These are phyloP conservation scores for Pleoardoris graminearum DNA, from an alignment of 2,329 filamentous ascomycete species.

Conservation along the genomic window DNA sequence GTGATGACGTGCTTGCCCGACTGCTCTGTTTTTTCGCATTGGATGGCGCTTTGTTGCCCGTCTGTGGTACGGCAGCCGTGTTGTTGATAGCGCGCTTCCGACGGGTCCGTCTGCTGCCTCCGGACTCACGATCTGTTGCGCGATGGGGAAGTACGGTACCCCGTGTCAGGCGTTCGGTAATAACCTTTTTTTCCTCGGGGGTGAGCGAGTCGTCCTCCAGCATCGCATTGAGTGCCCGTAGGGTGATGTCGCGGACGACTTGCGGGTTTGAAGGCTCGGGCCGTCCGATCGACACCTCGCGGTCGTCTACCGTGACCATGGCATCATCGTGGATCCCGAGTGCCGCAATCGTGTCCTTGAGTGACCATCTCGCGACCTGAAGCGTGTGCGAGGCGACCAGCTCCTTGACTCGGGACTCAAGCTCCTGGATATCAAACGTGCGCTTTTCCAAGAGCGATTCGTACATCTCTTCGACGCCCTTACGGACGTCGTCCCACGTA, in stretches of 20 bases:
- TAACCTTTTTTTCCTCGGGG: slow-evolving; percentile 23
- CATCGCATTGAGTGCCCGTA: slow-evolving; percentile 25
- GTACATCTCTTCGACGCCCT: slow-evolving; percentile 18
- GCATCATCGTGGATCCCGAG: slow-evolving; percentile 24
- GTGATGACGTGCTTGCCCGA: too few species aligned
- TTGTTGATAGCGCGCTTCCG: too few species aligned
- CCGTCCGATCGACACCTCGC: slow-evolving; percentile 15
- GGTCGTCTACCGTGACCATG: slow-evolving; percentile 12
- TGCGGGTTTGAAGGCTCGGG: too few species aligned
- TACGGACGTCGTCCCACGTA: slow-evolving; percentile 2
- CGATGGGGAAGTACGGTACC: background rate
- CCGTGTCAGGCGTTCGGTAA: slow-evolving; percentile 7
- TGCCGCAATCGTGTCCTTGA: slow-evolving; percentile 26
- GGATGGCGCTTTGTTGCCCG: too few species aligned
- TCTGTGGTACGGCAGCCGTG: too few species aligned
- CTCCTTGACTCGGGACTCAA: slow-evolving; percentile 21
- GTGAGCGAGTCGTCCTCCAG: slow-evolving; percentile 22
- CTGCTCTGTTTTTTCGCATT: too few species aligned
- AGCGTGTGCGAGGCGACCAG: slow-evolving; percentile 23
- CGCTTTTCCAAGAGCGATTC: slow-evolving; percentile 16
- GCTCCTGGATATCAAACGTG: slow-evolving; percentile 19
- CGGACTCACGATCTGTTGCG: too few species aligned
- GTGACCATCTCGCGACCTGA: slow-evolving; percentile 27
- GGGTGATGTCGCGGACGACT: slow-evolving; percentile 17
- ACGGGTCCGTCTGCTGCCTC: too few species aligned